Evolutionary conservation across 2,329 filamentous ascomycete species (phyloP).

Genomic region (Trichophyton mentagrophytes): DNA sequence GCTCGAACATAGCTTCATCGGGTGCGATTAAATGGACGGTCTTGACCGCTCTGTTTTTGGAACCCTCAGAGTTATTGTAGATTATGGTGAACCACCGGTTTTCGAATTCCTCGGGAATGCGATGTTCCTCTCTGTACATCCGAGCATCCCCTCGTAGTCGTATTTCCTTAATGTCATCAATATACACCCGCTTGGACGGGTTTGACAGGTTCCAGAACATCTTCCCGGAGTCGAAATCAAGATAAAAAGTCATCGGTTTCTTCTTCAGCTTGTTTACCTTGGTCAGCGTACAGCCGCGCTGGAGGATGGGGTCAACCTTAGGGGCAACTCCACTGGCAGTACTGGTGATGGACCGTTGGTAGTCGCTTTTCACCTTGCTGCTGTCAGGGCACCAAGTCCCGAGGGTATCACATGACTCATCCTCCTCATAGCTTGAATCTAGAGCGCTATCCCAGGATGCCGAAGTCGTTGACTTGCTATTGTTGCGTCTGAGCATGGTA

Average conservation of each 20-base stretch:
- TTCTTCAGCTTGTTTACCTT: conserved; percentile 79
- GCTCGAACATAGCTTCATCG: conserved; percentile 54
- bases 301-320: conserved; percentile 61
- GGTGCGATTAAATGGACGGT: conserved; percentile 78
- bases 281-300: conserved; percentile 62
- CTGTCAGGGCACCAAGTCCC: conserved; percentile 31
- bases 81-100: conserved; percentile 79
- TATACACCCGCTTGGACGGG: conserved; percentile 73
- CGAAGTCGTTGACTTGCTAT: conserved; percentile 65
- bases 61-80: conserved; percentile 65
- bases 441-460: conserved; percentile 32
- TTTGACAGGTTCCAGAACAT: conserved; percentile 75
- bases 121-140: conserved; percentile 78
- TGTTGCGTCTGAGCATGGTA: conserved; percentile 74
- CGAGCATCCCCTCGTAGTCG: conserved; percentile 70
- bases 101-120: conserved; percentile 54
- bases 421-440: conserved; percentile 32
- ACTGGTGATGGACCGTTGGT: conserved; percentile 21
- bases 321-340: conserved; percentile 41
- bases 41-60: conserved; percentile 58
- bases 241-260: conserved; percentile 58
- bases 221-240: conserved; percentile 73
- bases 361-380: conserved; percentile 29
- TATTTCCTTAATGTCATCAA: conserved; percentile 90
- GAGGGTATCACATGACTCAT: conserved; percentile 36